Conservation (phyloP, 2,329 filamentous ascomycete genomes). For the Aureobasidium subglaciale region DNA sequence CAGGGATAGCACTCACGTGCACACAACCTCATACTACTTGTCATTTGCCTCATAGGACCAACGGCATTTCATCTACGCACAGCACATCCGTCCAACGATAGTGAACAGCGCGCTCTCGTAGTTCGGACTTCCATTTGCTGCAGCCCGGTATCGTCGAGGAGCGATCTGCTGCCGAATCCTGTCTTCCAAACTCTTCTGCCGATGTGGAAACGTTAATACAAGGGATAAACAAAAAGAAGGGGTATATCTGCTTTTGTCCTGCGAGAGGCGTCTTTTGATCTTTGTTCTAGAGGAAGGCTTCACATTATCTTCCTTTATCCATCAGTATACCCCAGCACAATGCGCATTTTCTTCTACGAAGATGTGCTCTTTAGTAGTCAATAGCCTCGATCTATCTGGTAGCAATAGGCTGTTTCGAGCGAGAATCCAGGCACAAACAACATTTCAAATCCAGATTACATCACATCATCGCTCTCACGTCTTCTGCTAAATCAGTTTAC, state of each 20-base stretch:
- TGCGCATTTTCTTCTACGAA: too few relatives aligned
- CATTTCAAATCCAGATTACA: not conserved
- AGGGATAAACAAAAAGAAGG: not conserved
- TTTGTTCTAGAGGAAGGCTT: not conserved
- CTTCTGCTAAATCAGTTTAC: not conserved
- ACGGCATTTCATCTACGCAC: too few relatives aligned
- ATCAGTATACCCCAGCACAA: not conserved
- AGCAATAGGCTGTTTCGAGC: not conserved
- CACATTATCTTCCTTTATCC: not conserved
- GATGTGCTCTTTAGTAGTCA: too few relatives aligned
- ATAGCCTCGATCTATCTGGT: too few relatives aligned
- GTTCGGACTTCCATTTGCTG: too few relatives aligned
- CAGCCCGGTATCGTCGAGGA: too few relatives aligned
- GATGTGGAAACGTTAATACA: not conserved
- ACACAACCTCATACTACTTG: not conserved
- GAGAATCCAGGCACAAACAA: not conserved
- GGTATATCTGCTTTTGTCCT: not conserved
- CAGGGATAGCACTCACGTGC: not conserved
- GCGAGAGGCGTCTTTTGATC: not conserved
- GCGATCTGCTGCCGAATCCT: too few relatives aligned
- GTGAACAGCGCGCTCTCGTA: too few relatives aligned
- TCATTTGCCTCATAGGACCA: too few relatives aligned
- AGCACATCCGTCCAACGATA: too few relatives aligned
- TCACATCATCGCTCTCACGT: not conserved
- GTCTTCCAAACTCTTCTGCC: not conserved